These are phyloP conservation scores for Paratinospora sagittata DNA, from an alignment of 164 flowering plant genomes.

Conservation along the genomic window DNA sequence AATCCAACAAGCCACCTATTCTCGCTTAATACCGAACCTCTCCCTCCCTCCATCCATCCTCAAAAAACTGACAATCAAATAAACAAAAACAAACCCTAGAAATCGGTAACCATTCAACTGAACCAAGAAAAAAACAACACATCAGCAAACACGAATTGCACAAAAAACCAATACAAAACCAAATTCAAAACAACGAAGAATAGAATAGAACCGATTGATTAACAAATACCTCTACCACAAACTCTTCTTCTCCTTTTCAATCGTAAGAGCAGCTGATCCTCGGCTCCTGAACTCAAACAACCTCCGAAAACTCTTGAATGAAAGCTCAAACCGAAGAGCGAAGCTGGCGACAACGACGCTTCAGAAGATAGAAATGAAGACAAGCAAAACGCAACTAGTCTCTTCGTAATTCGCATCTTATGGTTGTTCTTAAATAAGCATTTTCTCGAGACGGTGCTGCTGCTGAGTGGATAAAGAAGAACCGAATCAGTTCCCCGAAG, in stretches of 20 bases:
- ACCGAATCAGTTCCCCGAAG: slow-evolving; percentile 12
- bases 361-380: slow-evolving; percentile 18
- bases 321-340: slow-evolving; percentile 6
- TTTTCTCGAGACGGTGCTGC: slow-evolving; percentile 1
- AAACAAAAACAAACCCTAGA: not conserved
- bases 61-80: no score
- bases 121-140: slow-evolving; percentile 10
- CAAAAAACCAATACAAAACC: not conserved
- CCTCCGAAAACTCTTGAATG: not conserved
- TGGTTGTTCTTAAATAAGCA: slow-evolving; percentile 37
- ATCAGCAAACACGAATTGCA: not conserved
- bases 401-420: slow-evolving; percentile 44
- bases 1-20: not conserved
- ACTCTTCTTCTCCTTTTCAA: slow-evolving; percentile 2
- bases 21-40: no score
- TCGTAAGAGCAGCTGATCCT: slow-evolving; percentile 4
- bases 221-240: no score
- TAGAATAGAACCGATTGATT: no score
- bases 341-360: not conserved
- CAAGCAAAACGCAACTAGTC: slow-evolving; percentile 26
- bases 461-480: not conserved
- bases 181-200: no score
- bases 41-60: no score
- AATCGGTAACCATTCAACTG: slow-evolving; percentile 4
- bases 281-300: slow-evolving; percentile 8